Percentiles rank a stretch among this genome's conserved stretches.
Conservation (phyloP, 106 monocot genomes). For the Iris macrosiphon region DNA sequence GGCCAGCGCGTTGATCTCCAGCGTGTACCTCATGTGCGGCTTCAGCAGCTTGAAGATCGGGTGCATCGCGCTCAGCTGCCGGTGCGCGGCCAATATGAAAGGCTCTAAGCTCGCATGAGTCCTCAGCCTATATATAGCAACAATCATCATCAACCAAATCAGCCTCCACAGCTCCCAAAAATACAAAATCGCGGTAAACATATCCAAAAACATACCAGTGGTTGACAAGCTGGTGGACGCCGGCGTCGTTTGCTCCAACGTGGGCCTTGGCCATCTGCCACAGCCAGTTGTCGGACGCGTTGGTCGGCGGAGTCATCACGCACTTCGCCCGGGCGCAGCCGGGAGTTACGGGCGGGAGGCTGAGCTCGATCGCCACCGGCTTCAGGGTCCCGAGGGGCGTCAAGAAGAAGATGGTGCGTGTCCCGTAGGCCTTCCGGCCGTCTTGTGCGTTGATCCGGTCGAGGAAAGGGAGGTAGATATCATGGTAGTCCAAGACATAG, state of each 20-base stretch:
- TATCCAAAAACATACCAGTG: constrained; percentile 86
- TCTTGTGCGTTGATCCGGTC: constrained; percentile 77
- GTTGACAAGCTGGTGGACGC: constrained; percentile 93
- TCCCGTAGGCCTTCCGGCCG: constrained; percentile 78
- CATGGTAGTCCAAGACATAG: constrained; percentile 79
- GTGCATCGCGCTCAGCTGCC: constrained; percentile 80
- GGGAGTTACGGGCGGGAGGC: constrained; percentile 39
- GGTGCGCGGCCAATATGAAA: constrained; percentile 74
- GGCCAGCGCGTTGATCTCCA: constrained; percentile 79
- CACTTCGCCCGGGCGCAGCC: constrained; percentile 25
- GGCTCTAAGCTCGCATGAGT: constrained; percentile 83
- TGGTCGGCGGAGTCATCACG: constrained; percentile 69
- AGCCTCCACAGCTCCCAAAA: neutral
- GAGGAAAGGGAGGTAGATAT: constrained; percentile 77
- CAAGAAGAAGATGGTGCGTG: constrained; percentile 81
- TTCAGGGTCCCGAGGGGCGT: constrained; percentile 58
- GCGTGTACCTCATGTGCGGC: constrained; percentile 87
- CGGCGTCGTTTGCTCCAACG: constrained; percentile 91
- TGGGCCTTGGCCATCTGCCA: constrained; percentile 99
- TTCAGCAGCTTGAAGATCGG: constrained; percentile 86
- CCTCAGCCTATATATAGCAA: constrained; percentile 32
- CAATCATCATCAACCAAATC: neutral
- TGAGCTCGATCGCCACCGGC: constrained; percentile 82
- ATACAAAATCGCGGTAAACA: neutral
- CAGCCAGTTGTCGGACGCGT: constrained; percentile 79